Evolutionary conservation across 768 basidiomycete species (phyloP).

Genomic region (Hortiboletus campestris): DNA sequence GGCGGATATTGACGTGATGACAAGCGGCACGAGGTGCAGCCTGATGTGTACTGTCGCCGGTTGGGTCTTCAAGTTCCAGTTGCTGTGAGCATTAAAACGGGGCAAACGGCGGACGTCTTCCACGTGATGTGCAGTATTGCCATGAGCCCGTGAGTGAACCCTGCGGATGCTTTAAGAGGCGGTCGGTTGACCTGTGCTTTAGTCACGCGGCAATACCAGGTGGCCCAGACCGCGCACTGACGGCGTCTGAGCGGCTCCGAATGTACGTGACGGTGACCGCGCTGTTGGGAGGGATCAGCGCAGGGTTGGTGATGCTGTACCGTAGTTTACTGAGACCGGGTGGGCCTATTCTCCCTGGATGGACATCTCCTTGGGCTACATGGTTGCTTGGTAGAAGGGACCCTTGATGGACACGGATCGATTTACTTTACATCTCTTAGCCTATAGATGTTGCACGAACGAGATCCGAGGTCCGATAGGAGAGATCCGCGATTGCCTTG

Average conservation of each 20-base stretch:
- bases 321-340: conserved; percentile 68
- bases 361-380: conserved; percentile 59
- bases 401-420: conserved; percentile 16
- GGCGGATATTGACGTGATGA: conserved; percentile 6
- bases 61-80: conserved; percentile 91
- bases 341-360: conserved; percentile 46
- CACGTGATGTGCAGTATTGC: conserved; percentile 82
- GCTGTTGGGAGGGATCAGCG: conserved; percentile 68
- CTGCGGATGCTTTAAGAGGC: background rate
- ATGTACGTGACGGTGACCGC: conserved; percentile 74
- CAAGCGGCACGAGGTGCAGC: conserved; percentile 96
- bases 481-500: conserved; percentile 39
- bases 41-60: conserved; percentile 92
- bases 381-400: conserved; percentile 64
- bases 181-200: conserved; percentile 9
- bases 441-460: conserved; percentile 16
- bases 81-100: conserved; percentile 86
- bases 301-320: conserved; percentile 67
- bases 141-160: conserved; percentile 73
- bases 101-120: conserved; percentile 84
- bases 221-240: conserved; percentile 76
- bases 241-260: conserved; percentile 63
- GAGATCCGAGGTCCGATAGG: conserved; percentile 36
- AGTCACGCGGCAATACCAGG: conserved; percentile 75
- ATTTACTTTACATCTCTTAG: conserved; percentile 7